Evolutionary conservation across 768 basidiomycete species (phyloP), one percentile per base, ranked within the genome.

Genomic region (Lactifluus rugatus): DNA sequence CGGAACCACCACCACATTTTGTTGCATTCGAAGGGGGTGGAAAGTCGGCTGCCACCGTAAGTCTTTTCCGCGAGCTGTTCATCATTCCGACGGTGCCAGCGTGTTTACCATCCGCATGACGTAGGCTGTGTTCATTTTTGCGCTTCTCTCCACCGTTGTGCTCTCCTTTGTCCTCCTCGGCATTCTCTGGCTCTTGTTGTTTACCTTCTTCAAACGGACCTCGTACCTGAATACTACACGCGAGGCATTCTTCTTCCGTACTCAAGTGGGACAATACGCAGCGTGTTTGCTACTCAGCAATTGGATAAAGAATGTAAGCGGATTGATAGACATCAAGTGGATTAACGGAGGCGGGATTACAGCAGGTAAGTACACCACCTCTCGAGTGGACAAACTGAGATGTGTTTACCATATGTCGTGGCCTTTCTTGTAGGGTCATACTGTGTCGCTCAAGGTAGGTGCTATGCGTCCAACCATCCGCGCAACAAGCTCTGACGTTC

Each of bases 231-330:
- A 52, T 10, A 28, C 41, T 21, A 56, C 64, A 4, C 67, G 69
- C 32, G 81, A 82, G 68, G 79, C 76, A 42, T 71, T 81, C 58
- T 87, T 88, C 69, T 86, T 89, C 69, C 76, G 78, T 56, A 85
- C 85, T 7, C 85, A 85, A 61, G 76, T 87, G 14, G 87, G 87
- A 1, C 77, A 79, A 50, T 87, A 87, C 67, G 77, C 79, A n/a
- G 75, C 73, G 39, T 85, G 81, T 65, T 73, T 89, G 56, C 72
- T 87, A 59, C 62, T 82, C 26, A 77, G 78, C 59, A 82, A 87
- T 67, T 70, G 80, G 53, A 70, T 83, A 66, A 79, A 72, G 56
- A 75, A 77, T 32, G 52, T 74, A 16, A 74, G 82, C 52, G 83
- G 82, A 39, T 67, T 84, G 9, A 74, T 87, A 49, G 76, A 77